phyloP scores from a whole-genome alignment of 257 asterid species.

The Euphrasia confusa region DNA sequence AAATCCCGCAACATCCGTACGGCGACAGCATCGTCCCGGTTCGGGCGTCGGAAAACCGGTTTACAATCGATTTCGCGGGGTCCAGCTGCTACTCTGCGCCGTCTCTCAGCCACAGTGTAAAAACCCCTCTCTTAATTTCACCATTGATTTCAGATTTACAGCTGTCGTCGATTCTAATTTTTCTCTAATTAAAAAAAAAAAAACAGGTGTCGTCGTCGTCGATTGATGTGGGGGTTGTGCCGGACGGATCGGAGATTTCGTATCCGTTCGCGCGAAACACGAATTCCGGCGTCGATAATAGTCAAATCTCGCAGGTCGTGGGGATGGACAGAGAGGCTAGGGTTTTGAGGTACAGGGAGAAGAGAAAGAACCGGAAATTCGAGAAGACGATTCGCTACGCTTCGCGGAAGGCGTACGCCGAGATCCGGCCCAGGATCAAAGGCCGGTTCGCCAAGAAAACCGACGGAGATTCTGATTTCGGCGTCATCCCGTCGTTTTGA shows the following conservation, averaged over 20 bases:
- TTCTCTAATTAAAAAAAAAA: neutral
- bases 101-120: slow-evolving; percentile 76
- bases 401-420: slow-evolving; percentile 83
- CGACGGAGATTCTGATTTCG: slow-evolving; percentile 39
- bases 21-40: slow-evolving; percentile 81
- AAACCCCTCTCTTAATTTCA: neutral
- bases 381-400: slow-evolving; percentile 88
- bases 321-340: slow-evolving; percentile 72
- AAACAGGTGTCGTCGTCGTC: slow-evolving; percentile 84
- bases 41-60: slow-evolving; percentile 44
- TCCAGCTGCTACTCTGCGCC: slow-evolving; percentile 48
- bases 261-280: slow-evolving; percentile 33
- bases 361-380: slow-evolving; percentile 71
- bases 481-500: slow-evolving; percentile 56
- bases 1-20: slow-evolving; percentile 32
- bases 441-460: slow-evolving; percentile 80
- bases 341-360: slow-evolving; percentile 79
- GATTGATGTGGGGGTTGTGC: slow-evolving; percentile 74
- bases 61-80: slow-evolving; percentile 61
- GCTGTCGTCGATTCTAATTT: neutral
- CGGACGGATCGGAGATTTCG: slow-evolving; percentile 73
- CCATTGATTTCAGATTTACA: neutral
- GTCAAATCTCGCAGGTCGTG: slow-evolving; percentile 32
- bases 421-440: slow-evolving; percentile 78
- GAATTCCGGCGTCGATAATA: slow-evolving; percentile 22